Evolutionary conservation across 495 filamentous ascomycete genomes (phyloP).

Genomic region (Astrothelium subdiscretum): DNA sequence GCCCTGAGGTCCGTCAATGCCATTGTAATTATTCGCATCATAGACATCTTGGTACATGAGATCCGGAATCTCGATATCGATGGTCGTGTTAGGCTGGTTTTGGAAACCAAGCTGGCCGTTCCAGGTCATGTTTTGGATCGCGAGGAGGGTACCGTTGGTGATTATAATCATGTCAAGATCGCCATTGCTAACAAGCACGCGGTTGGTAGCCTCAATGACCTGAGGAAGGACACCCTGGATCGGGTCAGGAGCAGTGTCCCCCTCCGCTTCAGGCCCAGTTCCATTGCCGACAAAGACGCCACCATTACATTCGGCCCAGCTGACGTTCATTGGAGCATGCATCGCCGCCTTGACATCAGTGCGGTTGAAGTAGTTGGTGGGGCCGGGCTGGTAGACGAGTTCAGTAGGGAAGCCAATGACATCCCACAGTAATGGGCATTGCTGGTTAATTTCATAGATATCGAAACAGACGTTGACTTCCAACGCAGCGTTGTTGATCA

Average conservation of each 20-base stretch:
- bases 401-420: neutral
- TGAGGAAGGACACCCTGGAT: slow-evolving; percentile 18
- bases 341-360: slow-evolving; percentile 16
- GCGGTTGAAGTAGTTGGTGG: slow-evolving; percentile 16
- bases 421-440: neutral
- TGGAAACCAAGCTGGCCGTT: slow-evolving; percentile 18
- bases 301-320: slow-evolving; percentile 13
- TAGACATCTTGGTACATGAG: slow-evolving; percentile 14
- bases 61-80: slow-evolving; percentile 16
- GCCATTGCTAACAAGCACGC: slow-evolving; percentile 17
- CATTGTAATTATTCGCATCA: slow-evolving; percentile 4
- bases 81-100: slow-evolving; percentile 9
- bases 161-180: slow-evolving; percentile 17
- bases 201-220: slow-evolving; percentile 21
- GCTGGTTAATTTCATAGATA: neutral
- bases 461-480: slow-evolving; percentile 4
- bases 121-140: slow-evolving; percentile 24
- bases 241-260: slow-evolving; percentile 18
- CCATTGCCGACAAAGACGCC: slow-evolving; percentile 12
- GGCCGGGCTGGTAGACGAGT: slow-evolving; percentile 12
- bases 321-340: slow-evolving; percentile 15
- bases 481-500: slow-evolving; percentile 1
- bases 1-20: slow-evolving; percentile 21
- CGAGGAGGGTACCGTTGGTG: slow-evolving; percentile 18
- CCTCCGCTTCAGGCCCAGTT: slow-evolving; percentile 12